Evolutionary conservation across 2,329 filamentous ascomycete genomes (phyloP).

Genomic region (Epicoccum sorghinum): DNA sequence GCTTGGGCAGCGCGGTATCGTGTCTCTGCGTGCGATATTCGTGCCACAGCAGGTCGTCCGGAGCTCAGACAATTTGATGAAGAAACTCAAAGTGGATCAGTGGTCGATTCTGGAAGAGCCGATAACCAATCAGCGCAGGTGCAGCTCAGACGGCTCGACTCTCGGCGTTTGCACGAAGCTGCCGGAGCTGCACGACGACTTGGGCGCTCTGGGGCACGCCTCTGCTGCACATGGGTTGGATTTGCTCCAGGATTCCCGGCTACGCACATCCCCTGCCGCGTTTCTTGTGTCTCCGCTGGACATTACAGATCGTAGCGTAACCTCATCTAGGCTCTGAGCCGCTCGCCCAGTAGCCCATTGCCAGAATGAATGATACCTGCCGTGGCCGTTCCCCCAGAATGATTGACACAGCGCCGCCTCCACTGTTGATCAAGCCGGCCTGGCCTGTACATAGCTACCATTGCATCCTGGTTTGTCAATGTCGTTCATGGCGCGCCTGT

Average conservation of each 20-base stretch:
- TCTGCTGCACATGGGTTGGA: constrained; percentile 29
- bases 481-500: constrained; percentile 15
- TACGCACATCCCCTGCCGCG: constrained; percentile 29
- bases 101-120: constrained; percentile 22
- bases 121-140: constrained; percentile 28
- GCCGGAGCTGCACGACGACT: constrained; percentile 6
- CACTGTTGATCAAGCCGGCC: constrained; percentile 10
- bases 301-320: constrained; percentile 26
- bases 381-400: constrained; percentile 21
- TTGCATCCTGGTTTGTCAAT: background rate
- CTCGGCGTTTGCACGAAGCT: constrained; percentile 1
- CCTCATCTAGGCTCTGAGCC: constrained; percentile 23
- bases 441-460: background rate
- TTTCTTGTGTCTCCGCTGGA: constrained; percentile 24
- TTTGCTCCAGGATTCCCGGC: constrained; percentile 38
- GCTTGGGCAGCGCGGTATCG: constrained; percentile 25
- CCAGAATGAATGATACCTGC: constrained; percentile 27
- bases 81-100: constrained; percentile 28
- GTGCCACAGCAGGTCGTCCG: constrained; percentile 30
- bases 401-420: constrained; percentile 24
- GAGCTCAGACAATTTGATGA: constrained; percentile 27
- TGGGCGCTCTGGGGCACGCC: constrained; percentile 11
- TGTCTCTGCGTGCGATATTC: constrained; percentile 26
- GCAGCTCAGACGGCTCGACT: constrained; percentile 16
- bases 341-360: constrained; percentile 21